A percentile compares a stretch with the other conserved stretches of the same genome.
phyloP scores from a whole-genome alignment of 345 rosid genomes.

The Brassica rapa region DNA sequence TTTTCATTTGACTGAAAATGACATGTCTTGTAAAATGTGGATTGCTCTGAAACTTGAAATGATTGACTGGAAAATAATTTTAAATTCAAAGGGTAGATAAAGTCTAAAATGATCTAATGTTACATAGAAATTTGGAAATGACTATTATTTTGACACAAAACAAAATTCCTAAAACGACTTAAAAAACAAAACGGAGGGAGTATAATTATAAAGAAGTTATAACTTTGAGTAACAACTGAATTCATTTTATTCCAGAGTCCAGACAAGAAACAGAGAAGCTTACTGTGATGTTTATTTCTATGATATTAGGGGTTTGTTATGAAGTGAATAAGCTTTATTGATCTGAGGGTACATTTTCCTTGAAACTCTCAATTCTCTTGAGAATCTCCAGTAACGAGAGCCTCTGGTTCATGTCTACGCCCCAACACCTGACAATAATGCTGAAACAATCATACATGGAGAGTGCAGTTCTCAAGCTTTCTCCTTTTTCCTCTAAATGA shows the following conservation, averaged over 20 bases:
- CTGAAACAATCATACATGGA: background rate
- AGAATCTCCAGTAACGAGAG: background rate
- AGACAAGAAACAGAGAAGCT: background rate
- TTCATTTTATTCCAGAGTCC: conserved; percentile 12
- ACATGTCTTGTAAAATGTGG: too few relatives aligned
- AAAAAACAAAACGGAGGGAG: too few relatives aligned
- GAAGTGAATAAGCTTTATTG: background rate
- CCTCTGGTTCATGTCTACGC: background rate
- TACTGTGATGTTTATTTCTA: too few relatives aligned
- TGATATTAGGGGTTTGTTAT: background rate
- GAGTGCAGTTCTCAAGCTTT: background rate
- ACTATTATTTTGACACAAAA: too few relatives aligned
- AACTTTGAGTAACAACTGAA: background rate
- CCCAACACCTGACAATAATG: background rate
- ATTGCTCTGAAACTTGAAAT: too few relatives aligned
- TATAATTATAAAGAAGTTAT: too few relatives aligned
- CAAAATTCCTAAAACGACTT: too few relatives aligned
- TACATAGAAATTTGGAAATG: too few relatives aligned
- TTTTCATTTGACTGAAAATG: too few relatives aligned
- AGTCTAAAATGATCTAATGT: too few relatives aligned
- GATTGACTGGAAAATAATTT: too few relatives aligned
- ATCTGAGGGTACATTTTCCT: background rate
- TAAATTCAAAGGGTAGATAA: too few relatives aligned
- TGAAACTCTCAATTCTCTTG: background rate
- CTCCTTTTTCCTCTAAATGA: background rate